Evolutionary conservation across 2,329 filamentous ascomycete species (phyloP).

Genomic region (Penicillium sp.): DNA sequence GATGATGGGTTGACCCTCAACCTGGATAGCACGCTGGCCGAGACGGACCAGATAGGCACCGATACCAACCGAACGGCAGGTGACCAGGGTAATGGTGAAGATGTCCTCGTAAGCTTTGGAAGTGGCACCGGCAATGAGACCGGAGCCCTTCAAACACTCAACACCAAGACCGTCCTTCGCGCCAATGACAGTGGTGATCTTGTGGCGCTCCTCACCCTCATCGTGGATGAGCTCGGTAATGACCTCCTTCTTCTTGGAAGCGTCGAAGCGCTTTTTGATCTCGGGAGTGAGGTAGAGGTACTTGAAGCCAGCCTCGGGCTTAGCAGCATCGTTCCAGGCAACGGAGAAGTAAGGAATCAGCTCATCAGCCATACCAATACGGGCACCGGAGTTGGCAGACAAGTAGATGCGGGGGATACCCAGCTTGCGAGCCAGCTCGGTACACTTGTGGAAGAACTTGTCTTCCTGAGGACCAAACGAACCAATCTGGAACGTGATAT

Average conservation of each 20-base stretch:
- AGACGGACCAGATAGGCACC: slow-evolving; percentile 98
- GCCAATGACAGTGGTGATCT: slow-evolving; percentile 92
- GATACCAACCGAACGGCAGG: slow-evolving; percentile 97
- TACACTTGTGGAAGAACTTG: slow-evolving; percentile 99
- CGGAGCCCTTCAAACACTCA: slow-evolving; percentile 94
- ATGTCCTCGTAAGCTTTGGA: slow-evolving; percentile 98
- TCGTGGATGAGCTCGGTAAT: slow-evolving; percentile 87
- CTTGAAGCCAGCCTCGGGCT: slow-evolving; percentile 89
- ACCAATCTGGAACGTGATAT: slow-evolving; percentile 99
- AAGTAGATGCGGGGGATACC: slow-evolving; percentile 97
- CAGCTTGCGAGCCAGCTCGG: slow-evolving; percentile 88
- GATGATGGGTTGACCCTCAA: slow-evolving; percentile 98
- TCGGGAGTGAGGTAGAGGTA: slow-evolving; percentile 93
- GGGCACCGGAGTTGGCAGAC: slow-evolving; percentile 97
- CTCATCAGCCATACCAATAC: slow-evolving; percentile 94
- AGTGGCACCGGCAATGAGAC: slow-evolving; percentile 96
- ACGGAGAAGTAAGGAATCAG: slow-evolving; percentile 96
- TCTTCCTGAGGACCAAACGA: slow-evolving; percentile 97
- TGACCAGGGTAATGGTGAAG: slow-evolving; percentile 96
- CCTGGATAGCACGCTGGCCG: slow-evolving; percentile 96
- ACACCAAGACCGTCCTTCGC: slow-evolving; percentile 96
- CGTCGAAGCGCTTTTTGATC: slow-evolving; percentile 83
- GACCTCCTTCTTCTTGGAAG: slow-evolving; percentile 73
- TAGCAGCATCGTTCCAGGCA: slow-evolving; percentile 85
- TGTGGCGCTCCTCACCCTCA: slow-evolving; percentile 86